Evolutionary conservation across 83 land plant species (phyloP), one percentile per base, ranked within the genome.

Genomic region (Diphasiastrum complanatum): DNA sequence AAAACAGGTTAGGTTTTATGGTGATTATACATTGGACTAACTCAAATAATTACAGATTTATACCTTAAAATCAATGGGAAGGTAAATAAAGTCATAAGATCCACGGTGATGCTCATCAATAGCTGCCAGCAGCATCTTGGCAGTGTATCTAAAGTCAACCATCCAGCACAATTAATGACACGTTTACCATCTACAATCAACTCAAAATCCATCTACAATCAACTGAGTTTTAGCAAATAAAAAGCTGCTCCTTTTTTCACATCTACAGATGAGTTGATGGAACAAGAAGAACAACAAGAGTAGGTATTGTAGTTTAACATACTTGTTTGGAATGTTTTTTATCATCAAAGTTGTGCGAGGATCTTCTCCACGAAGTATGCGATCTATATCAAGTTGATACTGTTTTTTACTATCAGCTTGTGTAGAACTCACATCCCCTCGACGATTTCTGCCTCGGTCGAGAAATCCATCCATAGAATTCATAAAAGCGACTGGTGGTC

Each of bases 51-150:
- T n/a, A 48, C 5, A 61, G 23, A 64, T 19, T 14, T 51, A 65
- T 72, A 76, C 99, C 96, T 93, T 93, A 63, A 93, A 93, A 71
- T 93, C 99, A 65, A 93, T 93, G 5, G 99, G 99, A 60, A 93
- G 65, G 63, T 93, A 93, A 30, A 93, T 65, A 60, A 93, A 93
- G 69, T 93, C 99, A 71, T 89, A 93, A 12, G 80, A 85, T 64
- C 99, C 99, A 65, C 77, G 79, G 71, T 86, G 91, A 25, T 78
- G 68, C 70, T 93, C 99, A 75, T 89, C 99, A 68, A 93, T 89
- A 5, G 92, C 86, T 24, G 96, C 96, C 32, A 93, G 70, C 12
- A 93, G 80, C 99, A 93, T 93, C 78, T 89, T 93, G 18, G 99
- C 85, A 19, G 99, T 89, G 68, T 93, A 93, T 77, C 96, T 93